Conservation (phyloP, 805 yeast genomes). For the Cyberlindnera amylophila region DNA sequence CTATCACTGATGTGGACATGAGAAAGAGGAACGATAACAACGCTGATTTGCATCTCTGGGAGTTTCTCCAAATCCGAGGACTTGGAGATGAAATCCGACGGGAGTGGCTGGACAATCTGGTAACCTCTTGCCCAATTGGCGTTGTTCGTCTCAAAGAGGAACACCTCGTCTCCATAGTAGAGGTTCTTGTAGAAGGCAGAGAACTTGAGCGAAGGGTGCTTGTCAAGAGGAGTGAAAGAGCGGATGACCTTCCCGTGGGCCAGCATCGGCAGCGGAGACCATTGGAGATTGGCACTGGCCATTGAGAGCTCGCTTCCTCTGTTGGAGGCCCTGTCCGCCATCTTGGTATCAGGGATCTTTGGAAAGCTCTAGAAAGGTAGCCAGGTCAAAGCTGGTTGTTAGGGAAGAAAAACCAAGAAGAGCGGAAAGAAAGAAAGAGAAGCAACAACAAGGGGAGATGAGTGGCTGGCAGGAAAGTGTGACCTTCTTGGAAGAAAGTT, state of each 20-base stretch:
- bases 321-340: slow-evolving; percentile 3
- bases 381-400: too few relatives aligned
- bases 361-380: slow-evolving; percentile 6
- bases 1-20: slow-evolving; percentile 45
- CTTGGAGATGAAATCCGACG: slow-evolving; percentile 63
- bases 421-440: too few relatives aligned
- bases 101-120: slow-evolving; percentile 61
- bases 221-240: slow-evolving; percentile 45
- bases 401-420: too few relatives aligned
- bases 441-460: too few relatives aligned
- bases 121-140: slow-evolving; percentile 81
- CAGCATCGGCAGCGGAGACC: slow-evolving; percentile 48
- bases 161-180: slow-evolving; percentile 76
- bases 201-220: slow-evolving; percentile 31
- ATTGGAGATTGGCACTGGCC: slow-evolving; percentile 22
- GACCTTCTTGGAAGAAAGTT: too few relatives aligned
- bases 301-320: slow-evolving; percentile 5
- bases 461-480: too few relatives aligned
- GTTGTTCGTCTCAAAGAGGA: slow-evolving; percentile 59
- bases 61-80: slow-evolving; percentile 54
- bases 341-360: too few relatives aligned
- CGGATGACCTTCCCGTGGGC: slow-evolving; percentile 41
- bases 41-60: slow-evolving; percentile 50
- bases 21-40: slow-evolving; percentile 60
- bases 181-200: slow-evolving; percentile 45